Evolutionary conservation across 1,284 basidiomycete species (phyloP).

Genomic region (Taiwanofungus camphoratus): DNA sequence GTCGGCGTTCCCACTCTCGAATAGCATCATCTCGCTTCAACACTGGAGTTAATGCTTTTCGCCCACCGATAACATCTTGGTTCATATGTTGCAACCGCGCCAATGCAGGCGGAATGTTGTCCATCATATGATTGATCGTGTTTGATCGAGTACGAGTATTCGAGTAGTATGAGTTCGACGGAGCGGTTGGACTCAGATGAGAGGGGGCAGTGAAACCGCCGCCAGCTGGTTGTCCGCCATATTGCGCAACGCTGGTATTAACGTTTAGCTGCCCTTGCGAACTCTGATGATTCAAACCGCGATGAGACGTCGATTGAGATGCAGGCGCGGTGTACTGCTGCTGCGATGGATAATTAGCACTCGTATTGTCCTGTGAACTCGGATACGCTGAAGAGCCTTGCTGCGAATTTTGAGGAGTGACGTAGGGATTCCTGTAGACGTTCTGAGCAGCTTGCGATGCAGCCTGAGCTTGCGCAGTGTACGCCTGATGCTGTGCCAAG

Average conservation of each 20-base stretch:
- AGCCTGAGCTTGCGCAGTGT: conserved; percentile 77
- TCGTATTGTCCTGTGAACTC: conserved; percentile 20
- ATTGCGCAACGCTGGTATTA: conserved; percentile 37
- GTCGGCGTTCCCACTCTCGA: conserved; percentile 84
- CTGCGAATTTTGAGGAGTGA: conserved; percentile 39
- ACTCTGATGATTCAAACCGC: conserved; percentile 38
- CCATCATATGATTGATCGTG: conserved; percentile 86
- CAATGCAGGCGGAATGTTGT: conserved; percentile 86
- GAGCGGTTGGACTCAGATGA: conserved; percentile 48
- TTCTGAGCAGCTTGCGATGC: conserved; percentile 61
- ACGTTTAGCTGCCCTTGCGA: conserved; percentile 44
- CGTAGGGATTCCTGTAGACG: conserved; percentile 70
- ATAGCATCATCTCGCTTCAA: conserved; percentile 87
- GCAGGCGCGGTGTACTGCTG: conserved; percentile 28
- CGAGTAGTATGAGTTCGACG: conserved; percentile 63
- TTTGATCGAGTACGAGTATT: conserved; percentile 70
- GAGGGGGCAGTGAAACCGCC: conserved; percentile 21
- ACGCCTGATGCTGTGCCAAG: conserved; percentile 89
- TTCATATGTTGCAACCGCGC: conserved; percentile 87
- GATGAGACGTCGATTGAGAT: conserved; percentile 24
- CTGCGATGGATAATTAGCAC: conserved; percentile 23
- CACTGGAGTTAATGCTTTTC: conserved; percentile 82
- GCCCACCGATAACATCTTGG: conserved; percentile 75
- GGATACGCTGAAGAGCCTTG: conserved; percentile 23
- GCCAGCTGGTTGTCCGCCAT: conserved; percentile 32